phyloP scores from a whole-genome alignment of 331 rosid genomes.

The Telfairia occidentalis region DNA sequence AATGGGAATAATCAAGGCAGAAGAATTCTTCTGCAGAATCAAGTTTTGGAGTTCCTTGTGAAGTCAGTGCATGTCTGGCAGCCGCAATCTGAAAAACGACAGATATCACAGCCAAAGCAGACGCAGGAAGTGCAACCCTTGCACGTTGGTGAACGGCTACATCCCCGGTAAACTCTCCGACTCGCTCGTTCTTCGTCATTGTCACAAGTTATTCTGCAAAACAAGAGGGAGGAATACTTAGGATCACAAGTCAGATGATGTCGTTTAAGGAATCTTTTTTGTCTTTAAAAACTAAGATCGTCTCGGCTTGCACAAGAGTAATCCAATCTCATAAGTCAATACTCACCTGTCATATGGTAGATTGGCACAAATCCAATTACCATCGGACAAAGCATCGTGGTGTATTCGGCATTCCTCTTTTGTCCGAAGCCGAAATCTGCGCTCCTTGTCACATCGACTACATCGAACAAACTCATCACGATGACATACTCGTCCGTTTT shows the following conservation, averaged over 20 bases:
- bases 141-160: constrained; percentile 73
- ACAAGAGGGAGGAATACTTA: constrained; percentile 1
- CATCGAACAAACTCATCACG: constrained; percentile 87
- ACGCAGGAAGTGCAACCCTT: constrained; percentile 96
- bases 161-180: constrained; percentile 80
- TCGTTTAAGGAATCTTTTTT: not conserved
- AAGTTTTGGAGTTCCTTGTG: constrained; percentile 60
- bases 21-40: constrained; percentile 20
- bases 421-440: constrained; percentile 84
- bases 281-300: not conserved
- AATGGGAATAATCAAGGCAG: constrained; percentile 4
- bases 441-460: constrained; percentile 64
- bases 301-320: not conserved
- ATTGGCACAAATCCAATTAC: constrained; percentile 74
- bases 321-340: constrained; percentile 1
- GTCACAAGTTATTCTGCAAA: constrained; percentile 69
- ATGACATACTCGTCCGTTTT: constrained; percentile 60
- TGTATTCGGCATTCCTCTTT: constrained; percentile 80
- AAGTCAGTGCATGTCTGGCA: constrained; percentile 97
- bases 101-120: constrained; percentile 85
- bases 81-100: constrained; percentile 91
- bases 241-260: not conserved
- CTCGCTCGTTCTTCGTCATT: constrained; percentile 95
- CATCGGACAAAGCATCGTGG: constrained; percentile 81
- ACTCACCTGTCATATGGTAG: constrained; percentile 85